phyloP scores from a whole-genome alignment of 164 flowering plant species.

The Piper longum region DNA sequence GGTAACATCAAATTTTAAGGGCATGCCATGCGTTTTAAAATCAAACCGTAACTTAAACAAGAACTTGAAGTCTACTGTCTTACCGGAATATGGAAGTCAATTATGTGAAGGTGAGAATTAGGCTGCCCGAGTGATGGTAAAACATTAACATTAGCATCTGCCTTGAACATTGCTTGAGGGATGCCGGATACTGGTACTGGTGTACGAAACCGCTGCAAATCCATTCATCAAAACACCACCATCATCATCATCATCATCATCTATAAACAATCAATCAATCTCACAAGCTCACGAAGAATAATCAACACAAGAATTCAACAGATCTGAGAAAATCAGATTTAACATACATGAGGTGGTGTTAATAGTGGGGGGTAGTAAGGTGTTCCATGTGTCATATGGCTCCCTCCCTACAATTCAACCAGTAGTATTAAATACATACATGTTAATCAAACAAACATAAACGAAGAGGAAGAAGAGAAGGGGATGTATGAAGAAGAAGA shows the following conservation, averaged over 20 bases:
- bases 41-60: neutral
- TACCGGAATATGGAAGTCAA: slow-evolving; percentile 49
- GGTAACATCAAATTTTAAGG: too few relatives aligned
- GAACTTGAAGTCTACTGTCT: neutral
- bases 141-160: slow-evolving; percentile 20
- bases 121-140: slow-evolving; percentile 15
- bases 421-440: neutral
- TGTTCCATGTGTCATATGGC: slow-evolving; percentile 36
- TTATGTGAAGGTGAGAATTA: slow-evolving; percentile 13
- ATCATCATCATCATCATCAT: neutral
- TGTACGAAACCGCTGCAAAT: slow-evolving; percentile 39
- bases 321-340: slow-evolving; percentile 16
- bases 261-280: too few relatives aligned
- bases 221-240: neutral
- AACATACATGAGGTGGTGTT: slow-evolving; percentile 6
- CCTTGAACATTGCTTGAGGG: slow-evolving; percentile 46
- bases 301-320: too few relatives aligned
- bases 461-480: slow-evolving; percentile 1
- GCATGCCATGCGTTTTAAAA: neutral
- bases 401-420: slow-evolving; percentile 4
- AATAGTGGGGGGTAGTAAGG: slow-evolving; percentile 49
- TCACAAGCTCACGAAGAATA: neutral
- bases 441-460: neutral
- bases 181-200: slow-evolving; percentile 38
- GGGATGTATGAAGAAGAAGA: neutral